Evolutionary conservation across 441 rosid genomes (phyloP).

Genomic region (Euphorbia neoarborescens): DNA sequence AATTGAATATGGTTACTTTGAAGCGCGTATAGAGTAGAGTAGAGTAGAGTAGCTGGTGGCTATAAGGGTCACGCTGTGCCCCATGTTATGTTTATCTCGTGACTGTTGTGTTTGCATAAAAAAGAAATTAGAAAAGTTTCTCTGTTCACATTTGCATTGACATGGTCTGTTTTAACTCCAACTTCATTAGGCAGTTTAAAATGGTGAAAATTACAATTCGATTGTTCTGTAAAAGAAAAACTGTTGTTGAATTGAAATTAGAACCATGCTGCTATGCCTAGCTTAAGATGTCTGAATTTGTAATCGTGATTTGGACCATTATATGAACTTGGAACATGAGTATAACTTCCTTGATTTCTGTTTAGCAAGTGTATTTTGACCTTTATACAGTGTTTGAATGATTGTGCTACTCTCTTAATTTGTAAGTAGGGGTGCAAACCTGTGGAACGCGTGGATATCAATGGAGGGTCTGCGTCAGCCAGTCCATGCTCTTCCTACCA

Average conservation of each 20-base stretch:
- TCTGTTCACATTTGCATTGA: not conserved
- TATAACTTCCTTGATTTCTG: not conserved
- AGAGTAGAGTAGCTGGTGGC: too few species aligned
- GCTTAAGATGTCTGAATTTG: not conserved
- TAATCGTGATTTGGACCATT: not conserved
- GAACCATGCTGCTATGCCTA: too few species aligned
- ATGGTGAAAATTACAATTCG: not conserved
- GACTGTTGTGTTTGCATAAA: not conserved
- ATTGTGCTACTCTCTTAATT: conserved; percentile 5
- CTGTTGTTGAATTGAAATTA: not conserved
- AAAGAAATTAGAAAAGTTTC: not conserved
- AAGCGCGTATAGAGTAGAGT: not conserved
- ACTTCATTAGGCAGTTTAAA: not conserved
- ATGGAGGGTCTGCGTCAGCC: conserved; percentile 82
- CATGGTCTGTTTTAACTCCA: not conserved
- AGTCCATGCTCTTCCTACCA: conserved; percentile 87
- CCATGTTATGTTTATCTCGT: conserved; percentile 10
- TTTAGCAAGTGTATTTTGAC: not conserved
- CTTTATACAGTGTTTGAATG: not conserved
- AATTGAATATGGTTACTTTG: not conserved
- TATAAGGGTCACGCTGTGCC: conserved; percentile 7
- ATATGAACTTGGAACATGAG: not conserved
- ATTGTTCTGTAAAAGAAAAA: not conserved
- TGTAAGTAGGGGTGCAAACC: conserved; percentile 77
- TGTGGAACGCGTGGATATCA: conserved; percentile 60